Evolutionary conservation across 768 basidiomycete species (phyloP).

Genomic region (Hypholoma fasciculare): DNA sequence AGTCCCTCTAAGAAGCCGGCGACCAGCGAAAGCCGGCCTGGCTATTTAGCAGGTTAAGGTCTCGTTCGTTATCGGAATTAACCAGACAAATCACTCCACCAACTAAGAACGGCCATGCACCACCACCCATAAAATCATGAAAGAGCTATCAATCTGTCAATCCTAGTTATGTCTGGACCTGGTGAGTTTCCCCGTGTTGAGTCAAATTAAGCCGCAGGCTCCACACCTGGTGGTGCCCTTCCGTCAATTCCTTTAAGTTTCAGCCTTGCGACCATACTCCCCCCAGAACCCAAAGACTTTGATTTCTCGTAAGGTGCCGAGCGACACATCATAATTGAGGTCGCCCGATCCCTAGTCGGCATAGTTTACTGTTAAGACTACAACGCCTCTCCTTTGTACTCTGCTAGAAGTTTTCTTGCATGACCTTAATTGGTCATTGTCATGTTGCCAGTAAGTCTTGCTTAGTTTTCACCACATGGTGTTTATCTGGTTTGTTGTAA

Average conservation of each 20-base stretch:
- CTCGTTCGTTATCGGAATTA: conserved; percentile 95
- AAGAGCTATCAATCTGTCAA: conserved; percentile 85
- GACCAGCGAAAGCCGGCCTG: conserved; percentile 74
- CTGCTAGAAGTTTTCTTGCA: too few species aligned
- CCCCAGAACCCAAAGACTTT: conserved; percentile 82
- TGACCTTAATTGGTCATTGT: too few species aligned
- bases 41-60: conserved; percentile 94
- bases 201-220: conserved; percentile 87
- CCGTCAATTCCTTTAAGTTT: conserved; percentile 86
- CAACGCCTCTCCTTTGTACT: conserved; percentile 35
- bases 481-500: too few species aligned
- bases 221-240: conserved; percentile 78
- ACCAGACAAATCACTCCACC: conserved; percentile 96
- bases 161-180: conserved; percentile 77
- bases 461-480: too few species aligned
- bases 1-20: conserved; percentile 86
- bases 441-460: too few species aligned
- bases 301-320: conserved; percentile 85
- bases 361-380: conserved; percentile 87
- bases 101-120: conserved; percentile 91
- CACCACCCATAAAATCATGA: conserved; percentile 85
- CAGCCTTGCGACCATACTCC: conserved; percentile 54
- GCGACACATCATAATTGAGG: conserved; percentile 68
- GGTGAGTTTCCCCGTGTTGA: conserved; percentile 83
- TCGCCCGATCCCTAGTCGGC: conserved; percentile 76